Percentiles rank a stretch among this genome's conserved stretches.
Evolutionary conservation across 108 stramenopile species (phyloP).

Genomic region (Conticribra guillardii): DNA sequence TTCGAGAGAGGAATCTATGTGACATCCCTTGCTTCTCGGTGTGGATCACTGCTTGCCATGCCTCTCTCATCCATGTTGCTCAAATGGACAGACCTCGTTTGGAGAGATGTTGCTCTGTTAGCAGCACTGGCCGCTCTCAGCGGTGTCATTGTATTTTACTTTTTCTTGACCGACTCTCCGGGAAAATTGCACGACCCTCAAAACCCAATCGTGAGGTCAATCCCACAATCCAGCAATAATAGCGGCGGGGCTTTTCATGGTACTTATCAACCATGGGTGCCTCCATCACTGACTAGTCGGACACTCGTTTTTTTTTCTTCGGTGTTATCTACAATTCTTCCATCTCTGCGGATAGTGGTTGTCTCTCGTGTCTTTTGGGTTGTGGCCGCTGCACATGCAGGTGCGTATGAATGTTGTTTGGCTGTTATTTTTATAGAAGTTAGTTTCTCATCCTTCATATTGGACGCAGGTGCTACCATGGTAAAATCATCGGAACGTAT

Average conservation of each 20-base stretch:
- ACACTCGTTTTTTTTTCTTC: constrained; percentile 19
- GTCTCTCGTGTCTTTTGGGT: constrained; percentile 77
- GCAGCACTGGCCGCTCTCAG: constrained; percentile 59
- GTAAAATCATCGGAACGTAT: constrained; percentile 73
- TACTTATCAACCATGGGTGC: constrained; percentile 11
- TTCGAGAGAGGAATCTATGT: constrained; percentile 79
- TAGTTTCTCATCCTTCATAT: too few relatives aligned
- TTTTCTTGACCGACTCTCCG: constrained; percentile 70
- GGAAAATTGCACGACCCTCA: constrained; percentile 68
- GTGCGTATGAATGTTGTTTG: too few relatives aligned
- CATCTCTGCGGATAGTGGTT: constrained; percentile 65
- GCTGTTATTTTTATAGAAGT: too few relatives aligned
- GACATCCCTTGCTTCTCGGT: constrained; percentile 70
- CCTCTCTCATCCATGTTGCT: constrained; percentile 63
- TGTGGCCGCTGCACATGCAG: constrained; percentile 80
- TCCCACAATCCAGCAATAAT: constrained; percentile 12
- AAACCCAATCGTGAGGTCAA: constrained; percentile 70
- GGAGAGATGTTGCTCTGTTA: constrained; percentile 64
- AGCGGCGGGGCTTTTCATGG: constrained; percentile 9
- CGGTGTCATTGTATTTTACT: constrained; percentile 56
- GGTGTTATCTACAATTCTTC: constrained; percentile 42
- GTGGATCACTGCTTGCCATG: constrained; percentile 74
- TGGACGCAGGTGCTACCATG: constrained; percentile 71
- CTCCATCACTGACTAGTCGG: constrained; percentile 12
- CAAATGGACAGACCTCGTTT: constrained; percentile 45